Conservation (phyloP, 331 rosid genomes). For the Quercus phellos region DNA sequence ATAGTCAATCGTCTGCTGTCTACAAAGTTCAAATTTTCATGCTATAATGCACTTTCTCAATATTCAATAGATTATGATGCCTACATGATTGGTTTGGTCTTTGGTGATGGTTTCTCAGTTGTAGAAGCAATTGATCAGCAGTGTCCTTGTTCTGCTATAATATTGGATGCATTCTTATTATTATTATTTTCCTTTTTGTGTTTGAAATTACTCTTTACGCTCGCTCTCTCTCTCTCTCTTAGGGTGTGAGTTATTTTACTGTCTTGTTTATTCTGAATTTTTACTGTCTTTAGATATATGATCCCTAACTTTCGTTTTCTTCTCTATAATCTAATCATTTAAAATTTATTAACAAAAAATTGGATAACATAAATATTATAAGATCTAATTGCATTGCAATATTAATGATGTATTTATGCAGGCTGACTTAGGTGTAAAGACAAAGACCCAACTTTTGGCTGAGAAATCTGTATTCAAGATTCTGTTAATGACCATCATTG, state of each 20-base stretch:
- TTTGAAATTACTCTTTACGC: background rate
- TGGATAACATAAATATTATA: background rate
- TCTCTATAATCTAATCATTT: background rate
- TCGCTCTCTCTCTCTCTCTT: background rate
- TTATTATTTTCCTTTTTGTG: background rate
- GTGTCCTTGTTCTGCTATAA: background rate
- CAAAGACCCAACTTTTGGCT: constrained; percentile 97
- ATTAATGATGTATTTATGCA: constrained; percentile 32
- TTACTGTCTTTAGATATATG: background rate
- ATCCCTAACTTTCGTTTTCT: constrained; percentile 11
- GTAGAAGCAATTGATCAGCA: background rate
- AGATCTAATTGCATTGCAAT: constrained; percentile 19
- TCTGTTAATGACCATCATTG: constrained; percentile 83
- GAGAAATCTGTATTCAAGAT: constrained; percentile 95
- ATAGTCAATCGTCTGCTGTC: background rate
- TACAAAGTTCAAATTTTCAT: background rate
- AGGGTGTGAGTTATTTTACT: background rate
- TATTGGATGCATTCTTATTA: background rate
- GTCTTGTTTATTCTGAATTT: constrained; percentile 1
- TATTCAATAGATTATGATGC: background rate
- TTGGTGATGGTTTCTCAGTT: background rate
- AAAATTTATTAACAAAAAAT: background rate
- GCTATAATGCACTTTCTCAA: background rate
- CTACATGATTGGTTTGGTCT: background rate
- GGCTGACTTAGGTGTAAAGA: constrained; percentile 99